Base-by-base conservation (phyloP, 192 early-diverging fungal genomes). In the Mortierella hygrophila region DNA sequence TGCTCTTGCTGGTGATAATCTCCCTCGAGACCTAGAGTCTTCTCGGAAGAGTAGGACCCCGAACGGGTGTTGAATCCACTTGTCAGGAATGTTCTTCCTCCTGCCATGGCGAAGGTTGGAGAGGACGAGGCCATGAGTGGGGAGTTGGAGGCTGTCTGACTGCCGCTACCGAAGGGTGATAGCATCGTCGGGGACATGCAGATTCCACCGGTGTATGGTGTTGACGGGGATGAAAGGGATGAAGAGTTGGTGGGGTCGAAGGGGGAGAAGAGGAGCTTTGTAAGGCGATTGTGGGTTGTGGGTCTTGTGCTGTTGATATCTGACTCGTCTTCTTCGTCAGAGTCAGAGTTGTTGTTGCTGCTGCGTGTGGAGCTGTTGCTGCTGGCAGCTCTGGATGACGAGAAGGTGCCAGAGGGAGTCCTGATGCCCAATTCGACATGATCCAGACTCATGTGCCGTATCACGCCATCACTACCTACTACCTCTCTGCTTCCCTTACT, bases 11-110 rank as follows among this genome's bases (percentile, higher is more conserved):
- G 29, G 29, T 65, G 15, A 3, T 21, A 41, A 20, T 49, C 44
- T 0, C 41, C 49, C 37, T 80, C 71, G 2, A 80, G 16, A 18
- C 63, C 72, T 1, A 80, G 35, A 5, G 72, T 75, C 9, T 29
- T 70, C 40, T 81, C 80, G 5, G 80, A 81, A 0, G 80, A 70
- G 10, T 74, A 65, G 26, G 80, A 81, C 0, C 74, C 74, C 6
- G 47, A 74, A 18, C 49, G 41, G 1, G n/a, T 35, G 35, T 57
- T 47, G 15, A 38, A 5, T 10, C 38, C n/a, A 23, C 44, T 20
- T 8, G n/a, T 9, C n/a, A 74, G 46, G 29, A 32, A 29, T 4
- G 11, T 29, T 11, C 60, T 23, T 13, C 60, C 29, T 32, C 60
- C 60, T 32, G 16, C 18, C 4, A 13, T 1, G 13, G 11, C n/a